Evolutionary conservation across 2,329 filamentous ascomycete genomes (phyloP).

Genomic region (Ilyonectria robusta): DNA sequence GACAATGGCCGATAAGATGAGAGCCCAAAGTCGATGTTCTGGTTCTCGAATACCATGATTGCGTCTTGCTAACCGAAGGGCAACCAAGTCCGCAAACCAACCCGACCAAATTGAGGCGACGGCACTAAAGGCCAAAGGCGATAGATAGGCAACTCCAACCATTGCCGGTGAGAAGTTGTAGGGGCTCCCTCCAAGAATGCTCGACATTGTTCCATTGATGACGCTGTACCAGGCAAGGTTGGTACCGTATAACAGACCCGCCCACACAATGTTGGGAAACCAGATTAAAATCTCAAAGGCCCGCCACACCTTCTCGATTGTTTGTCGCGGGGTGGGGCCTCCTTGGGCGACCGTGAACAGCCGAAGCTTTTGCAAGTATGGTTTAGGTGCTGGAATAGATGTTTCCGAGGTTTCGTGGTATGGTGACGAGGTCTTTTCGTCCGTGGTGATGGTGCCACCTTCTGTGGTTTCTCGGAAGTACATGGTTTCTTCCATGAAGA

Average conservation of each 20-base stretch:
- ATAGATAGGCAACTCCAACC: conserved; percentile 51
- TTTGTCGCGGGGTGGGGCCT: too few species aligned
- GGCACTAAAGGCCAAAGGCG: conserved; percentile 47
- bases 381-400: too few species aligned
- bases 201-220: conserved; percentile 52
- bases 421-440: too few species aligned
- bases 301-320: too few species aligned
- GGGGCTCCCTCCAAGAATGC: conserved; percentile 49
- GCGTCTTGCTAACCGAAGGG: conserved; percentile 50
- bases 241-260: conserved; percentile 52
- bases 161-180: conserved; percentile 53
- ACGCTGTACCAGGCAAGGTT: conserved; percentile 55
- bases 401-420: too few species aligned
- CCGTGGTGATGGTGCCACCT: conserved; percentile 25
- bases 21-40: conserved; percentile 53
- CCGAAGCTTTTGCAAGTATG: too few species aligned
- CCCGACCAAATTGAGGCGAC: conserved; percentile 25
- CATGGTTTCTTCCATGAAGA: conserved; percentile 74
- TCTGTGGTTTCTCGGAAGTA: conserved; percentile 58
- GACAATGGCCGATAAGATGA: conserved; percentile 54
- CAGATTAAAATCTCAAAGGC: not conserved
- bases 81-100: conserved; percentile 48
- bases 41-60: conserved; percentile 54
- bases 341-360: too few species aligned
- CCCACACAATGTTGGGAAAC: conserved; percentile 13